These are phyloP conservation scores for Candida khao-thaluensis DNA, from an alignment of 805 yeast species.

Conservation along the genomic window DNA sequence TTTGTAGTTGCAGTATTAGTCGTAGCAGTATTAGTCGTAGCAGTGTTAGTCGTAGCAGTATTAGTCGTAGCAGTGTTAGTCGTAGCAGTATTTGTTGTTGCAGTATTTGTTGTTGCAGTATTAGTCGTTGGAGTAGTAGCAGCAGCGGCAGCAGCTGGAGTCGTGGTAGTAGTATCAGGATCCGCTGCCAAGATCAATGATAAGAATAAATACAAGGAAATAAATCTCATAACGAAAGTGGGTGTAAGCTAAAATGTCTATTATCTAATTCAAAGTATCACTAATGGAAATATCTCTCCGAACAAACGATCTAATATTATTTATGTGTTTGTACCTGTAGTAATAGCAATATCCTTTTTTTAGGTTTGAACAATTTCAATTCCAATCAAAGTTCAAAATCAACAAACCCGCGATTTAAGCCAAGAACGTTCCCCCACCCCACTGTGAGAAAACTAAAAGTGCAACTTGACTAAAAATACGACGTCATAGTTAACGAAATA, in stretches of 20 bases:
- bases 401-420: constrained; percentile 5
- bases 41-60: constrained; percentile 16
- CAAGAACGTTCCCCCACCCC: not conserved
- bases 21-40: constrained; percentile 15
- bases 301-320: not conserved
- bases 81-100: constrained; percentile 14
- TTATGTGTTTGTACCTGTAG: not conserved
- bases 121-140: constrained; percentile 19
- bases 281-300: no score
- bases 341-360: not conserved
- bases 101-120: constrained; percentile 13
- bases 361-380: not conserved
- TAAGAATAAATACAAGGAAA: not conserved
- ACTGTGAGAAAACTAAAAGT: no score
- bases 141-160: constrained; percentile 13
- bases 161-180: constrained; percentile 15
- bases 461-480: no score
- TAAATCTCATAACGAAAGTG: constrained; percentile 3
- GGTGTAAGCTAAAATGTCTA: not conserved
- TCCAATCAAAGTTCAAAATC: constrained; percentile 12
- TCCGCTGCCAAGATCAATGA: constrained; percentile 11
- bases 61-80: constrained; percentile 17
- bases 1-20: constrained; percentile 20
- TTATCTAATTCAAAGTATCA: no score
- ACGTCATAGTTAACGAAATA: no score